A percentile compares a stretch with the other conserved stretches of the same genome.
Conservation (phyloP, 2,329 filamentous ascomycete species). For the Cordyceps cateniannulata region DNA sequence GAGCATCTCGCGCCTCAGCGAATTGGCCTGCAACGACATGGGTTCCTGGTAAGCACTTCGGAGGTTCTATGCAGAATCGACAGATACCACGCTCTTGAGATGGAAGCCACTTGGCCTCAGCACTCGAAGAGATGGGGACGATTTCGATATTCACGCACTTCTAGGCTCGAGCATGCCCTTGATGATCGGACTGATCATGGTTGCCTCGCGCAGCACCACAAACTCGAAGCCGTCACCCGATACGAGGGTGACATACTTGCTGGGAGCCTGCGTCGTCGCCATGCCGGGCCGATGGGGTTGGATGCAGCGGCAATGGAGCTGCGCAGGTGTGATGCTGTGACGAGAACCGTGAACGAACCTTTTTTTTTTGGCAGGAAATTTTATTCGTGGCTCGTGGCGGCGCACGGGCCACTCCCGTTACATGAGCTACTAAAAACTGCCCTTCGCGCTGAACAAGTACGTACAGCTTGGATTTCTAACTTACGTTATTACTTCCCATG, state of each 20-base stretch:
- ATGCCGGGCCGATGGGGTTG: constrained; percentile 11
- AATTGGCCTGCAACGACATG: constrained; percentile 48
- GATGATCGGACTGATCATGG: constrained; percentile 63
- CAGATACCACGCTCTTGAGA: too few species aligned
- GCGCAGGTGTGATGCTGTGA: constrained; percentile 7
- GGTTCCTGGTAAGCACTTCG: constrained; percentile 10
- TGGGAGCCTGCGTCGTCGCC: constrained; percentile 23
- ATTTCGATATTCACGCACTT: constrained; percentile 37
- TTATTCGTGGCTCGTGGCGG: too few species aligned
- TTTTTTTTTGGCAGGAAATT: constrained; percentile 5
- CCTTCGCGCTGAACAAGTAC: not conserved
- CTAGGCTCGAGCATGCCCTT: constrained; percentile 67
- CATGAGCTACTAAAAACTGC: too few species aligned
- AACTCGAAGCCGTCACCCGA: constrained; percentile 74
- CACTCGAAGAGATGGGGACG: not conserved
- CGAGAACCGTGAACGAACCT: not conserved
- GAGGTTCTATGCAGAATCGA: constrained; percentile 15
- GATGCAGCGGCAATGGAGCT: constrained; percentile 11
- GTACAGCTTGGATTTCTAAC: not conserved
- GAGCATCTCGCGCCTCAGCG: constrained; percentile 55
- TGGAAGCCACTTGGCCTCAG: constrained; percentile 19
- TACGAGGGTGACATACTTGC: constrained; percentile 71
- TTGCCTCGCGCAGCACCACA: constrained; percentile 64
- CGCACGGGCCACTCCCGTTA: not conserved
- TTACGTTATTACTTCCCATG: too few species aligned